phyloP scores from a whole-genome alignment of 495 filamentous ascomycete genomes.

The Corynascus novoguineensis region DNA sequence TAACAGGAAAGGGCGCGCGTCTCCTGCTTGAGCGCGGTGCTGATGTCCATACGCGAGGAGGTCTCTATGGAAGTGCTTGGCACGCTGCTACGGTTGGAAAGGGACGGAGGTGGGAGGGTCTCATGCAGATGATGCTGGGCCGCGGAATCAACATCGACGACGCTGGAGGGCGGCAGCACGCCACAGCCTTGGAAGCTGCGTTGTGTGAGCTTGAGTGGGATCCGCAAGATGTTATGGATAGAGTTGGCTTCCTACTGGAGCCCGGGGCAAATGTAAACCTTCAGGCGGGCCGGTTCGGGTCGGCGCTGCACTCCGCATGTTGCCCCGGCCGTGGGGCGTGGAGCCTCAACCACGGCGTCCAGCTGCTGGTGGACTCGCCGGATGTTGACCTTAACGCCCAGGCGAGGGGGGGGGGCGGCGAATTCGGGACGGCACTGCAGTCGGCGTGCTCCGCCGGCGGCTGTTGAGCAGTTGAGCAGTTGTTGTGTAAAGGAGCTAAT shows the following conservation, averaged over 20 bases:
- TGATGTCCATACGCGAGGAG: not conserved
- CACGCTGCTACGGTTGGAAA: not conserved
- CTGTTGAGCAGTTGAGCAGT: not conserved
- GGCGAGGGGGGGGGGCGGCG: too few species aligned
- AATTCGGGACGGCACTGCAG: not conserved
- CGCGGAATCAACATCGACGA: not conserved
- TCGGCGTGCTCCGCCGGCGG: not conserved
- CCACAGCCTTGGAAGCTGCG: not conserved
- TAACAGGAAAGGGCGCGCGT: not conserved
- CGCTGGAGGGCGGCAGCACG: not conserved
- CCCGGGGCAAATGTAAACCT: not conserved
- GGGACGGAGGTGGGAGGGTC: not conserved
- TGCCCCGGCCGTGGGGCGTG: not conserved
- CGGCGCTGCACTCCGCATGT: not conserved
- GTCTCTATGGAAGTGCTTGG: not conserved
- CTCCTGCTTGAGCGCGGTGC: not conserved
- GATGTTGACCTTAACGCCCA: not conserved
- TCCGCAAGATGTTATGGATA: too few species aligned
- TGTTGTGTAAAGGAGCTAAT: not conserved
- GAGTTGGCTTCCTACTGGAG: not conserved
- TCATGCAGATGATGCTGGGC: not conserved
- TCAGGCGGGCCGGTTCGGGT: not conserved
- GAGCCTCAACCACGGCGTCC: not conserved
- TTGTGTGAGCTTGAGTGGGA: not conserved
- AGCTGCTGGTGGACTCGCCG: not conserved